Evolutionary conservation across 148 eudicot genomes (phyloP).

Genomic region (Dianthus caryophyllus): DNA sequence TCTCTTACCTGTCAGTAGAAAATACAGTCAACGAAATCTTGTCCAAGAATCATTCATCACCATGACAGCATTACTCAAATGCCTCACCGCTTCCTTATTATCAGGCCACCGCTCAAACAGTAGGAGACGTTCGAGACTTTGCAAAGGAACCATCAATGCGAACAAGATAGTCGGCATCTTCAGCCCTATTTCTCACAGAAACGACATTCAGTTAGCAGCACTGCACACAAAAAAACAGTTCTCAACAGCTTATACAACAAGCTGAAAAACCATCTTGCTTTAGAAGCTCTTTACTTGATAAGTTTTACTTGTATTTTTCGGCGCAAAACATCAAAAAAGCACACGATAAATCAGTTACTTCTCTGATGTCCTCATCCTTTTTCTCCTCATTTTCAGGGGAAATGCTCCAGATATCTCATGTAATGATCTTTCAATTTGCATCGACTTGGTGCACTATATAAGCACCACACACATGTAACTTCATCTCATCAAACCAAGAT

Average conservation of each 20-base stretch:
- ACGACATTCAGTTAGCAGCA: slow-evolving; percentile 21
- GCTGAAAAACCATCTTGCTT: slow-evolving; percentile 4
- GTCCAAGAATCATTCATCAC: too few species aligned
- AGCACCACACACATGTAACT: background rate
- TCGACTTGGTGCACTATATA: slow-evolving; percentile 17
- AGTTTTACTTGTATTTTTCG: slow-evolving; percentile 13
- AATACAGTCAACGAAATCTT: too few species aligned
- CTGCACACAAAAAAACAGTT: slow-evolving; percentile 8
- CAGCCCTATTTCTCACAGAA: background rate
- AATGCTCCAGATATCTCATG: background rate
- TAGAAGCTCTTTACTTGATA: slow-evolving; percentile 17
- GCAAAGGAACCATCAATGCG: background rate
- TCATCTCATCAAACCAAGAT: background rate
- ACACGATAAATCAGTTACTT: slow-evolving; percentile 10
- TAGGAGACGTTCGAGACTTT: background rate
- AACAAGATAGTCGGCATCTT: background rate
- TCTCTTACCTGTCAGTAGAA: too few species aligned
- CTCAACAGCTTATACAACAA: background rate
- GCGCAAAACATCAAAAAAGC: background rate
- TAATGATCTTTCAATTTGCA: background rate
- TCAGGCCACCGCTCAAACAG: too few species aligned
- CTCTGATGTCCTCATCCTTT: background rate
- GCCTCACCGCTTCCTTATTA: too few species aligned
- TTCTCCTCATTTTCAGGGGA: slow-evolving; percentile 19
- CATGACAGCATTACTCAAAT: too few species aligned